phyloP scores from a whole-genome alignment of 805 yeast genomes.

The Hanseniaspora meyeri region DNA sequence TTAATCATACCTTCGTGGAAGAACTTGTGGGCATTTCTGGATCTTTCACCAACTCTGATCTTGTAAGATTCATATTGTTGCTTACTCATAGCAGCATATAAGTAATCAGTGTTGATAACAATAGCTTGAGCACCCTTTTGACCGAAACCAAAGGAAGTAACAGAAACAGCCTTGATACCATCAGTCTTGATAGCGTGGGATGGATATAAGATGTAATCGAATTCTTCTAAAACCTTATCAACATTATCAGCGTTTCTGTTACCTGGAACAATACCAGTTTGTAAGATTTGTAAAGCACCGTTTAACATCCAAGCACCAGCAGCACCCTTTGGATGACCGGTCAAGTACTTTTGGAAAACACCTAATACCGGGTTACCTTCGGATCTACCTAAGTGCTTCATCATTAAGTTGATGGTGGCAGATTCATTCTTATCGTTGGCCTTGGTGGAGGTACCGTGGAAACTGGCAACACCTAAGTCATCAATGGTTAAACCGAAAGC shows the following conservation, averaged over 20 bases:
- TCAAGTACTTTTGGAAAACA: constrained; percentile 96
- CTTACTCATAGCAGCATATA: constrained; percentile 69
- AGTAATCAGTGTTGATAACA: constrained; percentile 83
- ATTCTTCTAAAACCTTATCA: constrained; percentile 70
- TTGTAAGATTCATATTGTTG: constrained; percentile 59
- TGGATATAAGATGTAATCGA: constrained; percentile 83
- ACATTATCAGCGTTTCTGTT: constrained; percentile 97
- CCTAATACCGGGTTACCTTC: constrained; percentile 97
- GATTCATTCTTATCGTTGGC: constrained; percentile 99
- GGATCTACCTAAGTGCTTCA: constrained; percentile 87
- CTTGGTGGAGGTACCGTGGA: constrained; percentile 98
- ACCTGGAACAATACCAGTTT: constrained; percentile 93
- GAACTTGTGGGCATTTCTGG: constrained; percentile 83
- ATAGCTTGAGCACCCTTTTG: constrained; percentile 98
- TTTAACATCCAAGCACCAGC: constrained; percentile 99
- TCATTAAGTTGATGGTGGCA: constrained; percentile 80
- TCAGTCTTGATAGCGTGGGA: constrained; percentile 87
- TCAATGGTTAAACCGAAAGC: constrained; percentile 85
- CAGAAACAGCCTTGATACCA: constrained; percentile 93
- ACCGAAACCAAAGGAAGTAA: constrained; percentile 97
- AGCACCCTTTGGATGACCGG: constrained; percentile 99
- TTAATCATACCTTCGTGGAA: constrained; percentile 88
- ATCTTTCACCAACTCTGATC: constrained; percentile 61
- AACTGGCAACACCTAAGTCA: constrained; percentile 90
- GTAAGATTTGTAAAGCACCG: constrained; percentile 89